These are phyloP conservation scores for Phytopythium aichiense DNA, from an alignment of 352 stramenopile genomes.

Conservation along the genomic window DNA sequence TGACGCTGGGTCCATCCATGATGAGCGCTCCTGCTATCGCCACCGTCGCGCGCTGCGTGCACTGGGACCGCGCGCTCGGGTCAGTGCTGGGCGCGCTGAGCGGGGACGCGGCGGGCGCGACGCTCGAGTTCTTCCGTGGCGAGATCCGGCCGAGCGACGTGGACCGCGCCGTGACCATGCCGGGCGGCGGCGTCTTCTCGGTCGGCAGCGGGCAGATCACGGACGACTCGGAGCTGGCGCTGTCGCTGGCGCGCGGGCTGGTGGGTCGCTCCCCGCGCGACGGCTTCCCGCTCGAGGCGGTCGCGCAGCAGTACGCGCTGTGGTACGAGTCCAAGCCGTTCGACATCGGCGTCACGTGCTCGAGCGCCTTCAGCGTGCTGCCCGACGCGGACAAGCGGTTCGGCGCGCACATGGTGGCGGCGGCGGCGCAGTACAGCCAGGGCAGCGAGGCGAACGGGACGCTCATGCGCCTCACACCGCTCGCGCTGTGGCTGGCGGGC, in stretches of 20 bases:
- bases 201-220: slow-evolving; percentile 50
- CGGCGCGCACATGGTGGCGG: slow-evolving; percentile 21
- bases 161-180: slow-evolving; percentile 37
- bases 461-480: slow-evolving; percentile 45
- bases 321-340: slow-evolving; percentile 38
- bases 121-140: slow-evolving; percentile 38
- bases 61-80: slow-evolving; percentile 35
- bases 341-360: slow-evolving; percentile 54
- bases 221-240: slow-evolving; percentile 57
- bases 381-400: slow-evolving; percentile 16
- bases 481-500: slow-evolving; percentile 34
- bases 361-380: slow-evolving; percentile 25
- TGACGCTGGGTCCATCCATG: background rate
- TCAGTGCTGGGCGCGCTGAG: slow-evolving; percentile 45
- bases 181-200: slow-evolving; percentile 35
- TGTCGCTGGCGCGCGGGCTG: slow-evolving; percentile 36
- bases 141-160: slow-evolving; percentile 24
- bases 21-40: background rate
- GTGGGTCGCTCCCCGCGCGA: slow-evolving; percentile 15
- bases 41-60: slow-evolving; percentile 6
- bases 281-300: slow-evolving; percentile 32
- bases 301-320: slow-evolving; percentile 29
- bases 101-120: slow-evolving; percentile 46
- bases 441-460: slow-evolving; percentile 47
- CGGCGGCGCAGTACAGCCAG: slow-evolving; percentile 15